These are phyloP conservation scores for Yamadazyma akitaensis DNA, from an alignment of 805 yeast species.

Conservation along the genomic window DNA sequence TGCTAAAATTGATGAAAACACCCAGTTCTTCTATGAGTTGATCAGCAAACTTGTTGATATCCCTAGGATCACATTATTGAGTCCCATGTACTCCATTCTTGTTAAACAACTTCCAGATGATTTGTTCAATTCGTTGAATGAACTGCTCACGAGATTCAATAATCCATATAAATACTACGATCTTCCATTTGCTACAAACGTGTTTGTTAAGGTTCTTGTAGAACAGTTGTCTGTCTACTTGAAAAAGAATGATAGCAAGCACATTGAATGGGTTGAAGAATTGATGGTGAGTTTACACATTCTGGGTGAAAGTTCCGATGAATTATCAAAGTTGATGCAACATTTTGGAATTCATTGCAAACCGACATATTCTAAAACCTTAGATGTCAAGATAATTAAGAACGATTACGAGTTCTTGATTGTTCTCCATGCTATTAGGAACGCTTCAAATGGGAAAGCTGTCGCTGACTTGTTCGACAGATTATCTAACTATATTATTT, in stretches of 20 bases:
- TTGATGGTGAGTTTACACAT: slow-evolving; percentile 8
- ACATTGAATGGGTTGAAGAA: slow-evolving; percentile 8
- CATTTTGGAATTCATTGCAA: slow-evolving; percentile 5
- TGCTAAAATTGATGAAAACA: slow-evolving; percentile 7
- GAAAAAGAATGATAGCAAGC: not conserved
- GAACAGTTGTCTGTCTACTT: slow-evolving; percentile 57
- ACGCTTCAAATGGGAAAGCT: not conserved
- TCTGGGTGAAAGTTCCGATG: slow-evolving; percentile 10
- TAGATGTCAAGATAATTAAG: slow-evolving; percentile 8
- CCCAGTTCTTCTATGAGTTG: slow-evolving; percentile 23
- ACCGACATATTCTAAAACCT: not conserved
- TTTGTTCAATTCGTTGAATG: slow-evolving; percentile 70
- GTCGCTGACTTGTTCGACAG: slow-evolving; percentile 5
- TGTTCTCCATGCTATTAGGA: slow-evolving; percentile 2
- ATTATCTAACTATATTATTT: slow-evolving; percentile 7
- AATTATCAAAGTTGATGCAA: slow-evolving; percentile 5
- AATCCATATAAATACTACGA: slow-evolving; percentile 88
- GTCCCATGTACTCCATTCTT: slow-evolving; percentile 13
- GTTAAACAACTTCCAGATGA: slow-evolving; percentile 14
- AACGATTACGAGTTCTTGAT: slow-evolving; percentile 14
- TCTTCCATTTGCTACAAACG: slow-evolving; percentile 28
- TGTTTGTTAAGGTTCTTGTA: slow-evolving; percentile 34
- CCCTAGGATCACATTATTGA: slow-evolving; percentile 11
- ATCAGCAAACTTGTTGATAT: slow-evolving; percentile 8
- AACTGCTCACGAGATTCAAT: slow-evolving; percentile 65